Base-by-base conservation (phyloP, 2,329 filamentous ascomycete species). In the Colletotrichum kahawae region DNA sequence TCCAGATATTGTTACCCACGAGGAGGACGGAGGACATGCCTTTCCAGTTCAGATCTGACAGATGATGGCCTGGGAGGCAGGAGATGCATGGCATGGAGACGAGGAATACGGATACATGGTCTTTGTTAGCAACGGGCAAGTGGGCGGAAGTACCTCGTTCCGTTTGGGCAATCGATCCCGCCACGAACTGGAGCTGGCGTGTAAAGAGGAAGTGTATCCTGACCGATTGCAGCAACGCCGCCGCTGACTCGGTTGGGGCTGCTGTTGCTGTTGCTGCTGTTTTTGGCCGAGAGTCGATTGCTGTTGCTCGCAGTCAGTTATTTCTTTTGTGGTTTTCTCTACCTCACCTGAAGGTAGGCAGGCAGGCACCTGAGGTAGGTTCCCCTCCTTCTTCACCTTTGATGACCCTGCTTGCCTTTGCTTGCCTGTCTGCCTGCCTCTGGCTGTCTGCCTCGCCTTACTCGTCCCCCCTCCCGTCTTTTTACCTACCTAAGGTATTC, bases 1-100 rank as follows among this genome's bases (percentile, higher is more conserved):
- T 63, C 72, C 72, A 72, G 29, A 68, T 56, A 63, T 67, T 67
- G 27, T 63, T 72, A 72, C 48, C 72, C 69, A 71, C 71, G 71
- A 33, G 27, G 21, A 27, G 27, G 56, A 57, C 72, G 72, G 72
- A 75, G 72, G 56, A 67, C 24, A 72, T 75, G 36, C 72, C 69
- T 16, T 67, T 72, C 63, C 43, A 67, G 72, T 75, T 67, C 63
- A 48, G 72, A 67, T 63, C 68, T 75, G 68, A 71, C 68, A 62
- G 70, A 31, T 38, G 24, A 16, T 51, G 43, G 43, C n/a, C n/a
- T 51, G 43, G 43, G 43, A 51, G 43, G 43, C 43, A 51, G 43
- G 43, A 51, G 43, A 51, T 51, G 43, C 43, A 51, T 51, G 43
- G n/a, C 54, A 59, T 59, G 43, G 33, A 14, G n/a, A 24, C 34